Evolutionary conservation across 1,284 basidiomycete species (phyloP).

Genomic region (Malassezia nana): DNA sequence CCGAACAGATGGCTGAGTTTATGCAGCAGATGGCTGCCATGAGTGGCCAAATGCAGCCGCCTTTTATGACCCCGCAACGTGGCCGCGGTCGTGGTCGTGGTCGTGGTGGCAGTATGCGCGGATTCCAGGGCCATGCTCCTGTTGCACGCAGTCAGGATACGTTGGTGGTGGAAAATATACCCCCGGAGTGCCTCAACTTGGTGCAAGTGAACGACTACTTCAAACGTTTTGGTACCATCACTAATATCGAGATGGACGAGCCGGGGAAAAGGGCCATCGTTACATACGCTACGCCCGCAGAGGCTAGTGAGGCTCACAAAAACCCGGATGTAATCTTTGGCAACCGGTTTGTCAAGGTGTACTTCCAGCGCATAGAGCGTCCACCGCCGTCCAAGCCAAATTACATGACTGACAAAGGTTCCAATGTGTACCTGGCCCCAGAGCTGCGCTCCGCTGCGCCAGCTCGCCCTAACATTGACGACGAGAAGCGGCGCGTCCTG

Average conservation of each 20-base stretch:
- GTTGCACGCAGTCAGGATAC: conserved; percentile 58
- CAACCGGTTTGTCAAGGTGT: conserved; percentile 79
- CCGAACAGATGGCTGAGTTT: conserved; percentile 9
- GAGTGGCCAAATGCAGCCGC: conserved; percentile 10
- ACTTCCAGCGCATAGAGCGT: conserved; percentile 43
- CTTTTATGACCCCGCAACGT: conserved; percentile 19
- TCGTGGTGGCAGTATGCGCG: conserved; percentile 28
- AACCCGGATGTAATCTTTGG: conserved; percentile 84
- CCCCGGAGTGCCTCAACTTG: conserved; percentile 66
- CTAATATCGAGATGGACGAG: conserved; percentile 79
- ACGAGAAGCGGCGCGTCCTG: conserved; percentile 49
- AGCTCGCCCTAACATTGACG: not conserved
- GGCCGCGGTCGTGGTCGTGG: conserved; percentile 53
- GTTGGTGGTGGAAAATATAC: conserved; percentile 86
- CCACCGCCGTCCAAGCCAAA: conserved; percentile 21
- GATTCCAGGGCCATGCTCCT: conserved; percentile 48
- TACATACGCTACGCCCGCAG: conserved; percentile 71
- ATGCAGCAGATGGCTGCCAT: conserved; percentile 11
- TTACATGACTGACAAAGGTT: conserved; percentile 35
- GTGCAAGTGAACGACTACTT: conserved; percentile 78
- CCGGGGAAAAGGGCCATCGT: conserved; percentile 67
- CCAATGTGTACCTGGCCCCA: conserved; percentile 39
- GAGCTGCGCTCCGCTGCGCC: conserved; percentile 15
- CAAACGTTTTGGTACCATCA: conserved; percentile 80
- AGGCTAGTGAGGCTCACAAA: conserved; percentile 80